These are phyloP conservation scores for Whalleya microplaca DNA, from an alignment of 2,329 filamentous ascomycete species.

Conservation along the genomic window DNA sequence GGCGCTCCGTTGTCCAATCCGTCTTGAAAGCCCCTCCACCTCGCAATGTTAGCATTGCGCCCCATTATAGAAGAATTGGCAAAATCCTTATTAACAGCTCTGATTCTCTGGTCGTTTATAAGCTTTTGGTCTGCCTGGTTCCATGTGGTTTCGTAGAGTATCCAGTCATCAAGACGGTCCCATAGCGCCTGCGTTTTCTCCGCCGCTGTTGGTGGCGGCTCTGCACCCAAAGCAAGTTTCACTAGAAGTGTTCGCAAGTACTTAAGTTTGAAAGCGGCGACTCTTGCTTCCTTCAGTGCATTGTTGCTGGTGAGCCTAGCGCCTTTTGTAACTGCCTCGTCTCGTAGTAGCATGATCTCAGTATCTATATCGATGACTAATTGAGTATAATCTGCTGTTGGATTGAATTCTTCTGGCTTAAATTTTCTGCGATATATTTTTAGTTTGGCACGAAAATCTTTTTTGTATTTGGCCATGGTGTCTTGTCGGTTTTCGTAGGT, in stretches of 20 bases:
- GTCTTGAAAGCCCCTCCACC: too few species aligned
- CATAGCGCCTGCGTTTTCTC: background rate
- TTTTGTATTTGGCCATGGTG: conserved; percentile 1
- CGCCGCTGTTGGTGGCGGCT: background rate
- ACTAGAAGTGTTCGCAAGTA: conserved; percentile 13
- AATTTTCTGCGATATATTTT: background rate
- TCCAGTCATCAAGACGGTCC: conserved; percentile 21
- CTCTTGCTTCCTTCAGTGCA: conserved; percentile 4
- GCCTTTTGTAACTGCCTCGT: background rate
- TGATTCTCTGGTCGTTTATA: background rate
- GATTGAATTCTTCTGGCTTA: too few species aligned
- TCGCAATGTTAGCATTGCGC: conserved; percentile 1
- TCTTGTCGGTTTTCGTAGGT: conserved; percentile 2
- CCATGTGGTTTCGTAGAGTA: conserved; percentile 12
- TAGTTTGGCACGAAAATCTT: conserved; percentile 1
- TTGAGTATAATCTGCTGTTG: too few species aligned
- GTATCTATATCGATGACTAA: background rate
- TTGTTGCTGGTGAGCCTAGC: background rate
- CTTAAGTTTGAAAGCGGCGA: conserved; percentile 1
- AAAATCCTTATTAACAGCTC: background rate
- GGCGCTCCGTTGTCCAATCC: too few species aligned
- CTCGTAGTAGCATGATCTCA: background rate
- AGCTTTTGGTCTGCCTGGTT: conserved; percentile 1
- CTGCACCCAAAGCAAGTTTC: conserved; percentile 5
- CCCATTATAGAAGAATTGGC: too few species aligned